Conservation (phyloP, 2,329 filamentous ascomycete genomes). For the Aspergillus quadrilineatus region DNA sequence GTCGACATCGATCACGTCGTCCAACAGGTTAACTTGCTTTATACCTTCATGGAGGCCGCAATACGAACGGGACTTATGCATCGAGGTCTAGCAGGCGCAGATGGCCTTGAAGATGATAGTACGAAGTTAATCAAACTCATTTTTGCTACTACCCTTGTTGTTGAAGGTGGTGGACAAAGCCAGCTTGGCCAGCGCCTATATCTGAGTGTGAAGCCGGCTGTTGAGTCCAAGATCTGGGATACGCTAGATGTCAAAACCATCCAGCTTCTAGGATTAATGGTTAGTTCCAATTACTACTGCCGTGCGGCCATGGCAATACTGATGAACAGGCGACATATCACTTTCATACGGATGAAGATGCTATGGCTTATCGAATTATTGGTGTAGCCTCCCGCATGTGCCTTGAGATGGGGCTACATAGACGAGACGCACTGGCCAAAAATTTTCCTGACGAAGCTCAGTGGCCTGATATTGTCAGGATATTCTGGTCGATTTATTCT, state of each 20-base stretch:
- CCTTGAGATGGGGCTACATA: slow-evolving; percentile 78
- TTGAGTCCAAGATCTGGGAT: slow-evolving; percentile 64
- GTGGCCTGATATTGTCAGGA: slow-evolving; percentile 64
- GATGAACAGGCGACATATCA: slow-evolving; percentile 66
- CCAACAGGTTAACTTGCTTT: slow-evolving; percentile 67
- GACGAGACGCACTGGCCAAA: slow-evolving; percentile 68
- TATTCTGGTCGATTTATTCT: slow-evolving; percentile 86
- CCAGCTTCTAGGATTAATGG: slow-evolving; percentile 55
- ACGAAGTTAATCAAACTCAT: slow-evolving; percentile 78
- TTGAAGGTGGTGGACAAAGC: slow-evolving; percentile 78
- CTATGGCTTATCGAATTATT: slow-evolving; percentile 81
- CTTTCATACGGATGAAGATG: slow-evolving; percentile 82
- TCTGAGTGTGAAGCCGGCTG: slow-evolving; percentile 68
- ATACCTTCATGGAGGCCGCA: slow-evolving; percentile 70
- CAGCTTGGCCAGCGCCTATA: slow-evolving; percentile 71
- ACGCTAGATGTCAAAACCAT: slow-evolving; percentile 59
- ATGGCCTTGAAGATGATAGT: slow-evolving; percentile 61
- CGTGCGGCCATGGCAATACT: background rate
- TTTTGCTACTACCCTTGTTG: slow-evolving; percentile 71
- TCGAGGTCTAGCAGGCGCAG: slow-evolving; percentile 53
- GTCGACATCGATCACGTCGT: slow-evolving; percentile 71
- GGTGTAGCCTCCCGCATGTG: slow-evolving; percentile 79
- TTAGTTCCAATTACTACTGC: slow-evolving; percentile 19
- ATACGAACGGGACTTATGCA: slow-evolving; percentile 59
- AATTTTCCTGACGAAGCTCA: slow-evolving; percentile 68